Evolutionary conservation across 2,329 filamentous ascomycete genomes (phyloP).

Genomic region (Stagonosporopsis tanaceti): DNA sequence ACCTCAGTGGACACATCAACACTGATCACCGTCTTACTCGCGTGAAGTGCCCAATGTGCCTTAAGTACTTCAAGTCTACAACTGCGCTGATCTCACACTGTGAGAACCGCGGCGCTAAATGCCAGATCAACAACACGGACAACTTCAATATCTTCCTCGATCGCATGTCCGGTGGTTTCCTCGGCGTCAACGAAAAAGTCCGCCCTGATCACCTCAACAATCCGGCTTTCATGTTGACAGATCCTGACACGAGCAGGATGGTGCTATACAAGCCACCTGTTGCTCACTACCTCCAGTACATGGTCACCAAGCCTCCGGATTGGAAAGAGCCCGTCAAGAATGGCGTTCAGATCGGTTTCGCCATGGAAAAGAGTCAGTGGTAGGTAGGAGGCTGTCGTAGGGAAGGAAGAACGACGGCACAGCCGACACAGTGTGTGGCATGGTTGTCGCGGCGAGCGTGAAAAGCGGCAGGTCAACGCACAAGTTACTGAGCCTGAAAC

Average conservation of each 20-base stretch:
- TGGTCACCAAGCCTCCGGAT: conserved; percentile 40
- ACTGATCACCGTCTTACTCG: conserved; percentile 45
- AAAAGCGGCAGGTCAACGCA: background rate
- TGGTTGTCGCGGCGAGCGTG: background rate
- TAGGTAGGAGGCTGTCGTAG: background rate
- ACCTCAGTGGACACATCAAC: conserved; percentile 50
- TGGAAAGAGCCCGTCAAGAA: conserved; percentile 36
- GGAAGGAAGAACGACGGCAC: background rate
- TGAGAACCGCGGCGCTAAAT: conserved; percentile 45
- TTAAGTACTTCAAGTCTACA: conserved; percentile 51
- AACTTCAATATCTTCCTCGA: conserved; percentile 49
- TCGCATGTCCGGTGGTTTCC: conserved; percentile 54
- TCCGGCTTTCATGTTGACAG: conserved; percentile 24
- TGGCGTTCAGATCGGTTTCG: conserved; percentile 4
- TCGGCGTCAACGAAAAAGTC: conserved; percentile 40
- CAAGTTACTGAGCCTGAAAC: background rate
- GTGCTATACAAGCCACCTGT: conserved; percentile 37
- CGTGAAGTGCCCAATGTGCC: conserved; percentile 51
- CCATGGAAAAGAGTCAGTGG: background rate
- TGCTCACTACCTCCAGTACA: conserved; percentile 44
- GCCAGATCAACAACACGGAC: conserved; percentile 47
- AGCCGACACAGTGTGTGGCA: background rate
- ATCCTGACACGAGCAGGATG: conserved; percentile 31
- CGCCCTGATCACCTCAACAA: conserved; percentile 45
- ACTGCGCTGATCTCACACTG: conserved; percentile 52